phyloP scores from a whole-genome alignment of 306 rosid species.

The Pyrus communis region DNA sequence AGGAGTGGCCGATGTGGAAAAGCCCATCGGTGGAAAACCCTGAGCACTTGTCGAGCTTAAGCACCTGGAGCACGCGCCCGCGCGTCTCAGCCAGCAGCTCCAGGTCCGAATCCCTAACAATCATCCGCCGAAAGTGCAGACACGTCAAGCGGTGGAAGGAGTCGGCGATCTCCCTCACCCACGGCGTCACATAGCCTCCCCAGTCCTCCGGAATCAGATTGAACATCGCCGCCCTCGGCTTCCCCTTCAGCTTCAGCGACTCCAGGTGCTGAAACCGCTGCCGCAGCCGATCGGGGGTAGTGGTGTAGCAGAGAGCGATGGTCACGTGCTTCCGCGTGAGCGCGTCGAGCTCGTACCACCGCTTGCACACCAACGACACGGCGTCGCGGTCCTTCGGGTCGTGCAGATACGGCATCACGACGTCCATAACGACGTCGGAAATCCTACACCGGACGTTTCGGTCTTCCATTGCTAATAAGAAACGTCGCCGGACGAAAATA shows the following conservation, averaged over 20 bases:
- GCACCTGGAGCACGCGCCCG: constrained; percentile 55
- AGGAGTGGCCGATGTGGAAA: constrained; percentile 43
- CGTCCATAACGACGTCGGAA: constrained; percentile 56
- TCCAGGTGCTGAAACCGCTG: constrained; percentile 64
- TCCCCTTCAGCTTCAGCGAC: constrained; percentile 76
- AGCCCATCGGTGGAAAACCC: constrained; percentile 93
- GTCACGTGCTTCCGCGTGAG: constrained; percentile 91
- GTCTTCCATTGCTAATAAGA: constrained; percentile 26
- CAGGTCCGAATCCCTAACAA: constrained; percentile 80
- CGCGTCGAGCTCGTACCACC: constrained; percentile 87
- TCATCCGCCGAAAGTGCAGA: constrained; percentile 89
- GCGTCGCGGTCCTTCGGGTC: constrained; percentile 81
- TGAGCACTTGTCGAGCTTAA: constrained; percentile 87
- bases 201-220: constrained; percentile 92
- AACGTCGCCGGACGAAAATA: background rate
- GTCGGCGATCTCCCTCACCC: constrained; percentile 61
- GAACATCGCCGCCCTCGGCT: constrained; percentile 96
- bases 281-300: constrained; percentile 64
- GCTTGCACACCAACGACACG: constrained; percentile 68
- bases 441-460: constrained; percentile 8
- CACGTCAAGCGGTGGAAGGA: constrained; percentile 59
- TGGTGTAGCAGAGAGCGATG: constrained; percentile 86
- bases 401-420: constrained; percentile 72
- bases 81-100: constrained; percentile 53
- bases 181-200: constrained; percentile 88